phyloP scores from a whole-genome alignment of 1,139 yeast genomes.

The Yarrowia galli region DNA sequence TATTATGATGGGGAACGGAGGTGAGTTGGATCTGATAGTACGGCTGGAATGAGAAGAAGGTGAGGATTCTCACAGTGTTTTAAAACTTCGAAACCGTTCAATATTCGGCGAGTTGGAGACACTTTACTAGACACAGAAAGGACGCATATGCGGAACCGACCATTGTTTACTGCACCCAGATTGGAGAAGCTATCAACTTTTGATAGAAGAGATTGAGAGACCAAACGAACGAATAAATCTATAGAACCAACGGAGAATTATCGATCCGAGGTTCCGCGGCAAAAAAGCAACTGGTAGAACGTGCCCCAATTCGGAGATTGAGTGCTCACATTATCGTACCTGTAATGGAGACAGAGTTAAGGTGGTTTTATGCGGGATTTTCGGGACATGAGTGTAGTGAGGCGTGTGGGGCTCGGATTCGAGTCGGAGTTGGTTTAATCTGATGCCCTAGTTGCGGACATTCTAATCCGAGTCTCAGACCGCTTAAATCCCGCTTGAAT shows the following conservation, averaged over 20 bases:
- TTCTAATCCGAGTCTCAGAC: neutral
- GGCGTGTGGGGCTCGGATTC: neutral
- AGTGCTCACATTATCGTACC: neutral
- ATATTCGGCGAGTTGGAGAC: neutral
- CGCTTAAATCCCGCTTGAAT: too few species aligned
- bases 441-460: neutral
- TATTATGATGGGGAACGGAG: neutral
- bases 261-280: neutral
- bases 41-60: too few species aligned
- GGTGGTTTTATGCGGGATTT: conserved; percentile 28
- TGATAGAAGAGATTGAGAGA: too few species aligned
- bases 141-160: too few species aligned
- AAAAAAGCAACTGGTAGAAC: neutral
- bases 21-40: neutral
- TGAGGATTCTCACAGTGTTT: neutral
- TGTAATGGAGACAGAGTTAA: conserved; percentile 14
- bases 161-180: too few species aligned
- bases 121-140: too few species aligned
- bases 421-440: neutral
- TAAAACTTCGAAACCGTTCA: neutral
- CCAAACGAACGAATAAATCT: too few species aligned
- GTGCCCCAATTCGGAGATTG: conserved; percentile 12
- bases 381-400: neutral
- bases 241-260: neutral
- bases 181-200: neutral